These are phyloP conservation scores for Psilocybe cyanescens DNA, from an alignment of 768 basidiomycete genomes.

Conservation along the genomic window DNA sequence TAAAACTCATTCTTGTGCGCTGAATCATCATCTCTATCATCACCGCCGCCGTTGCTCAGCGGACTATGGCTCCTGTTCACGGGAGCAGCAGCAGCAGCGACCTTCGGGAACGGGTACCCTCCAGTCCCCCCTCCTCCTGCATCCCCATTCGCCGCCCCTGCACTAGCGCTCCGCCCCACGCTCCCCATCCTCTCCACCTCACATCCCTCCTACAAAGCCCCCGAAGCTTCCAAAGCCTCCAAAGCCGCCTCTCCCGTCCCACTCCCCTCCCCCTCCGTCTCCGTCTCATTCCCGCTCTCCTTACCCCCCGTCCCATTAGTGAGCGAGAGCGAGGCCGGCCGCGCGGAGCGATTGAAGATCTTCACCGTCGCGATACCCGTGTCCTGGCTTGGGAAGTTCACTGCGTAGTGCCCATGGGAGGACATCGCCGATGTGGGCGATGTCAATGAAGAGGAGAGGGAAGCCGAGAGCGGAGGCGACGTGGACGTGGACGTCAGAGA, in stretches of 20 bases:
- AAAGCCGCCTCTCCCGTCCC: slow-evolving; percentile 13
- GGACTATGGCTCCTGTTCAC: background rate
- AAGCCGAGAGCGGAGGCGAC: slow-evolving; percentile 31
- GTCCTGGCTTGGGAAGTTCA: slow-evolving; percentile 81
- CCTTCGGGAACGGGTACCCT: slow-evolving; percentile 27
- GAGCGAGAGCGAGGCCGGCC: slow-evolving; percentile 58
- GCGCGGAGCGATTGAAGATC: slow-evolving; percentile 68
- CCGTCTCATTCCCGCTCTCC: background rate
- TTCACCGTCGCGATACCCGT: slow-evolving; percentile 65
- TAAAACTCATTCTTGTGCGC: slow-evolving; percentile 1
- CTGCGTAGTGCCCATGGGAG: slow-evolving; percentile 39
- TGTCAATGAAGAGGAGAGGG: slow-evolving; percentile 29
- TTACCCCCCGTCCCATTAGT: background rate
- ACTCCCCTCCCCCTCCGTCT: slow-evolving; percentile 36
- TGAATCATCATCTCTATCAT: background rate
- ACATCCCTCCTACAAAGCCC: background rate
- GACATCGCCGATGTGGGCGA: slow-evolving; percentile 36
- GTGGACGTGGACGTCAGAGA: slow-evolving; percentile 23
- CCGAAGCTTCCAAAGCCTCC: slow-evolving; percentile 18
- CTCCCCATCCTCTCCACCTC: slow-evolving; percentile 10
- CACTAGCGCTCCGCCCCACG: background rate
- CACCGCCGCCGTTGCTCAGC: background rate
- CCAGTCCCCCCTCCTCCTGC: background rate
- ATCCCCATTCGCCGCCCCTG: no score
- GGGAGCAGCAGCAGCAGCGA: background rate